These are phyloP conservation scores for Talaromyces nanjingensis DNA, from an alignment of 495 filamentous ascomycete genomes.

Conservation along the genomic window DNA sequence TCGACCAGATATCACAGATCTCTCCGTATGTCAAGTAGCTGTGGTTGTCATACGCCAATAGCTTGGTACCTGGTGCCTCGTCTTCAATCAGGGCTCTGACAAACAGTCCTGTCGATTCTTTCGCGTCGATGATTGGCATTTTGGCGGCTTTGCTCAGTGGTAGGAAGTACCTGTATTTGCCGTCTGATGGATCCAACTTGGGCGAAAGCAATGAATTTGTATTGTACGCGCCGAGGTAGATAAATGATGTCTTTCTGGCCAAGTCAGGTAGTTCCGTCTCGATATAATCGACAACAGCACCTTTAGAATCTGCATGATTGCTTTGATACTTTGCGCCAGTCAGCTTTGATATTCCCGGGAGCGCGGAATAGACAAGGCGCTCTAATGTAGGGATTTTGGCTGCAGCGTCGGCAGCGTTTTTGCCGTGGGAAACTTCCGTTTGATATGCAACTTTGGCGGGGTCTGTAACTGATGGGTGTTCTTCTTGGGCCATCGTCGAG, in stretches of 20 bases:
- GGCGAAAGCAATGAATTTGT: conserved; percentile 28
- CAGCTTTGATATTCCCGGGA: conserved; percentile 23
- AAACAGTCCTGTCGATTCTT: conserved; percentile 29
- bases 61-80: conserved; percentile 26
- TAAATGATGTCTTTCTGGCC: conserved; percentile 21
- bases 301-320: conserved; percentile 34
- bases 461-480: conserved; percentile 11
- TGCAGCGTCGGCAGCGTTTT: conserved; percentile 43
- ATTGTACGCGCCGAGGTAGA: conserved; percentile 27
- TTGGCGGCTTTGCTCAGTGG: conserved; percentile 16
- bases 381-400: conserved; percentile 37
- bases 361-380: conserved; percentile 36
- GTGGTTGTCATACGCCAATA: conserved; percentile 31
- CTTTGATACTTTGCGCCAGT: conserved; percentile 33
- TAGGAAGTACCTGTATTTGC: conserved; percentile 21
- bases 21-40: conserved; percentile 25
- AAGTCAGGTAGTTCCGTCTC: conserved; percentile 18
- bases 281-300: conserved; percentile 30
- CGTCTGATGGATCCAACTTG: conserved; percentile 15
- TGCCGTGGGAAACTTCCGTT: conserved; percentile 38
- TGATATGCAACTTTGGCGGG: conserved; percentile 39
- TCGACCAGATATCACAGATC: conserved; percentile 24
- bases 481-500: neutral
- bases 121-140: conserved; percentile 32
- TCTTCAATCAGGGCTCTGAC: conserved; percentile 34